Evolutionary conservation across 2,329 filamentous ascomycete genomes (phyloP).

Genomic region (Pseudogymnoascus sp.): DNA sequence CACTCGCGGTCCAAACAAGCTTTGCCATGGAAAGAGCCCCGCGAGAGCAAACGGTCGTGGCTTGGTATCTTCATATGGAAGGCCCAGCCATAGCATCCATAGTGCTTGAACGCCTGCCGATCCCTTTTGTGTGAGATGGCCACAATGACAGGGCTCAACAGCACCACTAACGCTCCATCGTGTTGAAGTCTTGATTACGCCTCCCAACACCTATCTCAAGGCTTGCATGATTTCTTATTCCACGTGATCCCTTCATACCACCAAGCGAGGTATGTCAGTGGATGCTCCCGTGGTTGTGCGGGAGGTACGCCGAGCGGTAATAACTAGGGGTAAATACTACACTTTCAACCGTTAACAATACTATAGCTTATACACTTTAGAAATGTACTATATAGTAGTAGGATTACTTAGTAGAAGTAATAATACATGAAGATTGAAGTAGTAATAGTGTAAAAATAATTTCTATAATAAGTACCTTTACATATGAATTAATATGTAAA

Average conservation of each 20-base stretch:
- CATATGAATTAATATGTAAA: no score
- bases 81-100: neutral
- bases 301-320: neutral
- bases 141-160: neutral
- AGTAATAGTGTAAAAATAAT: no score
- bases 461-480: no score
- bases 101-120: neutral
- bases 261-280: neutral
- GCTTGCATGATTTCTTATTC: neutral
- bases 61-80: neutral
- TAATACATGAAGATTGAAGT: no score
- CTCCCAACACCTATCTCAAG: neutral
- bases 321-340: no score
- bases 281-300: neutral
- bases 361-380: no score
- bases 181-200: neutral
- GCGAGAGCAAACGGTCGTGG: neutral
- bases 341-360: no score
- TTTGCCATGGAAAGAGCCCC: neutral
- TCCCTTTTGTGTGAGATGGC: neutral
- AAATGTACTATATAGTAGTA: no score
- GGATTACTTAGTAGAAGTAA: slow-evolving; percentile 28
- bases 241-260: neutral
- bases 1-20: neutral
- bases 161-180: neutral